Evolutionary conservation across 257 asterid genomes (phyloP).

Genomic region (Solanum pimpinellifolium): DNA sequence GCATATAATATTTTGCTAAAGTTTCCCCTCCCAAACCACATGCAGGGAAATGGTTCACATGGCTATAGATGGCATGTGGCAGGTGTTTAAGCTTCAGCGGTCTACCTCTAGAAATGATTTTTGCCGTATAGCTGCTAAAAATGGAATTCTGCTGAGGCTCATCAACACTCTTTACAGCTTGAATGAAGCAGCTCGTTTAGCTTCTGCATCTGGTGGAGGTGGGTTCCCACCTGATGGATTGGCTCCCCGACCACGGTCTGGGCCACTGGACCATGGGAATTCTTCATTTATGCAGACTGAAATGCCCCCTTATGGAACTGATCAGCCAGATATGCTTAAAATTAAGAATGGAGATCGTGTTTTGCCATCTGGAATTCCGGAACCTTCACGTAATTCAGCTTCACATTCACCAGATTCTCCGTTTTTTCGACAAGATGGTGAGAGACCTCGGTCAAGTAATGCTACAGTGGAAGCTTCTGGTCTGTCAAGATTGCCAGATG

Average conservation of each 20-base stretch:
- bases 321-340: slow-evolving; percentile 55
- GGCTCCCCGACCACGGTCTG: slow-evolving; percentile 63
- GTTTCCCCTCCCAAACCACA: not conserved
- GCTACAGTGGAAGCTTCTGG: slow-evolving; percentile 24
- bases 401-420: slow-evolving; percentile 65
- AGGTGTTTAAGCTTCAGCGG: slow-evolving; percentile 94
- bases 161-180: slow-evolving; percentile 85
- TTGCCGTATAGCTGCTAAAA: slow-evolving; percentile 89
- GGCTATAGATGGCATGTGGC: slow-evolving; percentile 99
- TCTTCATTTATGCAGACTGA: slow-evolving; percentile 51
- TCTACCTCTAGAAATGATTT: slow-evolving; percentile 90
- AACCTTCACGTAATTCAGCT: slow-evolving; percentile 52
- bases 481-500: slow-evolving; percentile 21
- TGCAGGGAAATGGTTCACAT: slow-evolving; percentile 98
- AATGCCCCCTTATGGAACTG: slow-evolving; percentile 42
- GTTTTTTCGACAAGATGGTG: slow-evolving; percentile 37
- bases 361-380: slow-evolving; percentile 42
- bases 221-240: slow-evolving; percentile 62
- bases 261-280: slow-evolving; percentile 52
- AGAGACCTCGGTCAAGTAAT: slow-evolving; percentile 30
- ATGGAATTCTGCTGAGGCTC: slow-evolving; percentile 86
- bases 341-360: slow-evolving; percentile 61
- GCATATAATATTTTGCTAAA: not conserved
- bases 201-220: slow-evolving; percentile 64
- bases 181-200: slow-evolving; percentile 89